Percentiles rank a stretch among this genome's conserved stretches.
Evolutionary conservation across 2,329 filamentous ascomycete species (phyloP).

Genomic region (Aspergillus tanneri): DNA sequence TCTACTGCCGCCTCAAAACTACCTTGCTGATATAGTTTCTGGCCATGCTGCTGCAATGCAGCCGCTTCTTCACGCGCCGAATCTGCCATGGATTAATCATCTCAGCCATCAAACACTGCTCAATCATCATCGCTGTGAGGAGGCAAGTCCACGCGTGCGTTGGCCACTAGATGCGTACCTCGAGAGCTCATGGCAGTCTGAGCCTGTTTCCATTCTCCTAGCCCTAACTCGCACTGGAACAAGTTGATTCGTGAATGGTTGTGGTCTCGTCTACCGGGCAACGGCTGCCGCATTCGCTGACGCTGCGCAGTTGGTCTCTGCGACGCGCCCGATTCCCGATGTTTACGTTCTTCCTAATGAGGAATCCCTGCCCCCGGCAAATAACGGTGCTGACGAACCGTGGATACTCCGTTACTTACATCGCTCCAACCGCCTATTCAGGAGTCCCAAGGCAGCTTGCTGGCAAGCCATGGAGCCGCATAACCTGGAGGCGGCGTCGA

Average conservation of each 20-base stretch:
- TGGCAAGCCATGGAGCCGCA: constrained; percentile 45
- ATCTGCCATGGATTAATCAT: background rate
- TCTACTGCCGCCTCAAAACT: constrained; percentile 47
- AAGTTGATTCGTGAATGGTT: background rate
- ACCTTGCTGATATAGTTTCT: constrained; percentile 44
- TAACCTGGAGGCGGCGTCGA: constrained; percentile 60
- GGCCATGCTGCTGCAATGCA: constrained; percentile 41
- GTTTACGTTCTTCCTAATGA: constrained; percentile 48
- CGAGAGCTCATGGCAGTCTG: constrained; percentile 12
- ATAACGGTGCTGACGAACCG: constrained; percentile 11
- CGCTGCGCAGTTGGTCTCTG: constrained; percentile 24
- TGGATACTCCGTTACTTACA: background rate
- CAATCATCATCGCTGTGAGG: background rate
- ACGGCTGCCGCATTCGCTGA: constrained; percentile 13
- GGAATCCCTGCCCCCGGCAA: constrained; percentile 24
- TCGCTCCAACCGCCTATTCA: background rate
- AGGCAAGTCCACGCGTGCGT: background rate
- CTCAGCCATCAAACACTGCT: background rate
- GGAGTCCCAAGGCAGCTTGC: constrained; percentile 22
- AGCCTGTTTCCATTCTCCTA: background rate
- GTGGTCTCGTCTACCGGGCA: constrained; percentile 15
- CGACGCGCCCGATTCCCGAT: constrained; percentile 23
- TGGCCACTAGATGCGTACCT: constrained; percentile 9
- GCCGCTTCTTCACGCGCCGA: constrained; percentile 21
- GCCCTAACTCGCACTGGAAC: background rate